Evolutionary conservation across 768 basidiomycete species (phyloP), one percentile per base, ranked within the genome.

Genomic region (Tricholoma terreum): DNA sequence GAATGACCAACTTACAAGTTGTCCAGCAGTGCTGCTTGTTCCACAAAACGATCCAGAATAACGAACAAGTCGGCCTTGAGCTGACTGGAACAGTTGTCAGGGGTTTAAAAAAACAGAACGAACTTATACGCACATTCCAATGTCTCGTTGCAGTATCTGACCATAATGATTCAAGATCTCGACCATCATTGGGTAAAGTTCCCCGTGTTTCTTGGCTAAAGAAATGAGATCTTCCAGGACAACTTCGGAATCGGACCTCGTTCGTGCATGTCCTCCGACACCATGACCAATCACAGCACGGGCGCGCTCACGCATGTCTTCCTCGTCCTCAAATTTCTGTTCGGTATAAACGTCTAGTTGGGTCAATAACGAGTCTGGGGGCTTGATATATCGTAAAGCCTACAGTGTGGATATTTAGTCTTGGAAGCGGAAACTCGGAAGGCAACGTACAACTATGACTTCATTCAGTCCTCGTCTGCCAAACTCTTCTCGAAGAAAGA

Each of bases 251-350:
- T 86, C 86, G 2, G 81, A 80, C 4, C 65, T 63, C 2, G 71
- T 61, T 14, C 72, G 66, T 45, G 73, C 67, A 35, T 75, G 75
- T 6, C 63, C 69, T 34, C 58, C 60, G 14, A 60, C 61, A 45
- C 63, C 60, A 35, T 65, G 67, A 15, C 58, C 50, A 48, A 79
- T 62, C 15, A 76, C 46, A 49, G 63, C 65, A 34, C 73, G 77
- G 35, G 82, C 76, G 34, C 84, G 80, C 60, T 94, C 86, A 36
- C 85, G 84, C 71, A 91, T 80, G 50, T 94, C 90, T 65, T 90
- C 86, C 67, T 92, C 89, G 67, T 97, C 94, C 64, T 95, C 93
- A 45, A 87, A 90, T 63, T 92, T 90, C 69, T 95, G 93, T 60
- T 96, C 93, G 0, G 83, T 80, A 63, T 94, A 96, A 24, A 92